Conservation (phyloP, 345 rosid genomes). For the Gossypium stocksii region DNA sequence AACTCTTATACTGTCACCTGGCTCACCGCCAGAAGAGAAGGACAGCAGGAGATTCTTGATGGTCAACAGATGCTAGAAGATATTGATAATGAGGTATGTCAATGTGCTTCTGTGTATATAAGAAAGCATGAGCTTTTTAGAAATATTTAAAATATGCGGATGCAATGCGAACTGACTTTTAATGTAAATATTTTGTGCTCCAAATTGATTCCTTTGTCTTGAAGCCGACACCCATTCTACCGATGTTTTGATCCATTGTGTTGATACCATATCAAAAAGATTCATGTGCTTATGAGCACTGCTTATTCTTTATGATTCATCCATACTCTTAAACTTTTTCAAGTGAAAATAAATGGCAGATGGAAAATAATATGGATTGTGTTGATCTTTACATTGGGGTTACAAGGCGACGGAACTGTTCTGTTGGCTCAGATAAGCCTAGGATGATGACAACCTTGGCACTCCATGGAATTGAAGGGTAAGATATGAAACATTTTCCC, state of each 20-base stretch:
- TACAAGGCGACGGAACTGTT: conserved; percentile 47
- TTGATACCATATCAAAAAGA: background rate
- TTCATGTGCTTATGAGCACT: background rate
- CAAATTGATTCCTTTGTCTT: background rate
- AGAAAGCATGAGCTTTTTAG: background rate
- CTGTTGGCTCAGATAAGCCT: conserved; percentile 49
- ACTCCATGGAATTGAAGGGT: conserved; percentile 57
- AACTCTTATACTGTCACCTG: conserved; percentile 28
- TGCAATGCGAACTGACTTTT: background rate
- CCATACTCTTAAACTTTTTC: conserved; percentile 13
- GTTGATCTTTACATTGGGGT: conserved; percentile 58
- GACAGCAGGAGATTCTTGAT: conserved; percentile 51
- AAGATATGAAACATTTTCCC: conserved; percentile 23
- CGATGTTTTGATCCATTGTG: background rate
- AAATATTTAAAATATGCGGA: background rate
- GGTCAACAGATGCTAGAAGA: conserved; percentile 56
- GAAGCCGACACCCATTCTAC: background rate
- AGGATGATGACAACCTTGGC: conserved; percentile 45
- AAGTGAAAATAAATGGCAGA: conserved; percentile 32
- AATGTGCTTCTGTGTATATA: background rate
- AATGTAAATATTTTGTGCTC: background rate
- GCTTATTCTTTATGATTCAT: background rate
- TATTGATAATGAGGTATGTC: conserved; percentile 49
- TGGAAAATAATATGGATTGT: conserved; percentile 33
- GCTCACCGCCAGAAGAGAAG: conserved; percentile 73